Percentiles rank a stretch among this genome's conserved stretches.
These are phyloP conservation scores for Wickerhamiella bombiphila DNA, from an alignment of 805 yeast genomes.

Conservation along the genomic window DNA sequence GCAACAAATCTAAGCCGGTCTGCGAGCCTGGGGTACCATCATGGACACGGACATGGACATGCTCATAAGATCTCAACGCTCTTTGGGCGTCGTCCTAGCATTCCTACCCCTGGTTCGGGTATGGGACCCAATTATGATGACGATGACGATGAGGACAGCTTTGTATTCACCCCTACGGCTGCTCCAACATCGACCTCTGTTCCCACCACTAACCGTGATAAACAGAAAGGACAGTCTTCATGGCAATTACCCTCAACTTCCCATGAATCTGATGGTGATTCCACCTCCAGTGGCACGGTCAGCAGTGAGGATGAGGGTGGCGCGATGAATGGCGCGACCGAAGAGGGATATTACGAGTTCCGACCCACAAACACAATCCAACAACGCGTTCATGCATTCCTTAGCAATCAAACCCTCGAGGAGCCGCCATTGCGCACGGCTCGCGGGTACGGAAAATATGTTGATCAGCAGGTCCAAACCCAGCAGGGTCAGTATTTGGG, in stretches of 20 bases:
- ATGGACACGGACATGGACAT: slow-evolving; percentile 1
- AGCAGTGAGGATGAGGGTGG: slow-evolving; percentile 1
- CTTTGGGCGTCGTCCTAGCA: slow-evolving; percentile 1
- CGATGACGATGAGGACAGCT: slow-evolving; percentile 1
- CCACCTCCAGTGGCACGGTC: background rate
- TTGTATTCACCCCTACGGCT: background rate
- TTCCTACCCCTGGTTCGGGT: slow-evolving; percentile 2
- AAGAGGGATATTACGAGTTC: slow-evolving; percentile 3
- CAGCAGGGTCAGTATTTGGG: background rate
- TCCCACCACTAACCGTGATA: background rate
- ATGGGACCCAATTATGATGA: slow-evolving; percentile 1
- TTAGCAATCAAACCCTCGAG: slow-evolving; percentile 16
- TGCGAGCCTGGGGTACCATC: too few species aligned
- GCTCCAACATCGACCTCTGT: background rate
- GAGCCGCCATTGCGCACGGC: slow-evolving; percentile 47
- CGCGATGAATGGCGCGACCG: background rate
- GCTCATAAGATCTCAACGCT: slow-evolving; percentile 1
- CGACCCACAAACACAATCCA: slow-evolving; percentile 23
- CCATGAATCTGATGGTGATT: background rate
- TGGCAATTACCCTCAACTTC: too few species aligned
- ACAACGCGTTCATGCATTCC: slow-evolving; percentile 24
- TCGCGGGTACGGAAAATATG: slow-evolving; percentile 49
- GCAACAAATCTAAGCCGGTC: background rate
- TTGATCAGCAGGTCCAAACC: background rate
- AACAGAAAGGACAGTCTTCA: too few species aligned